Evolutionary conservation across 2,329 filamentous ascomycete genomes (phyloP).

Genomic region (Beauveria pseudobassiana): DNA sequence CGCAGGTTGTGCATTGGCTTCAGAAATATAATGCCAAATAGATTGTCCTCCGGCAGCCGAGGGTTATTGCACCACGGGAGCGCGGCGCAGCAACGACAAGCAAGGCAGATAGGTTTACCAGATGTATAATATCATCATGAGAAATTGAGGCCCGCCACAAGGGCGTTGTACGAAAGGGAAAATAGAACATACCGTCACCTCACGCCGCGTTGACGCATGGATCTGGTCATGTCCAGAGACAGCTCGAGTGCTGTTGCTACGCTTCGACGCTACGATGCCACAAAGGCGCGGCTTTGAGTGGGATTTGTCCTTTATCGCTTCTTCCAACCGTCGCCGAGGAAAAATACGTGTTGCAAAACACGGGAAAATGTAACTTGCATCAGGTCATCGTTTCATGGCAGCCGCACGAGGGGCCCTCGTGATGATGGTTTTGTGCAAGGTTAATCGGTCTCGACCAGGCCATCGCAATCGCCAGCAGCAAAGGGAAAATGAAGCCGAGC

Average conservation of each 20-base stretch:
- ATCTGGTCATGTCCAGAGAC: not conserved
- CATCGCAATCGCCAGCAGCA: constrained; percentile 44
- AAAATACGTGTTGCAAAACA: not conserved
- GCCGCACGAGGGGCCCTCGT: constrained; percentile 58
- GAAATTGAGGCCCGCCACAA: not conserved
- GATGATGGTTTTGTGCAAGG: constrained; percentile 62
- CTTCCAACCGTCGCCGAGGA: not conserved
- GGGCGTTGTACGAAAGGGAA: not conserved
- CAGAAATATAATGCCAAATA: constrained; percentile 3
- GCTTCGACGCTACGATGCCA: not conserved
- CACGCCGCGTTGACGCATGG: not conserved
- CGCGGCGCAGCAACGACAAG: constrained; percentile 18
- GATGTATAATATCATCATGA: constrained; percentile 32
- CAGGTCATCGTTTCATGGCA: constrained; percentile 62
- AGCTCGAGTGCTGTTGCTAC: not conserved
- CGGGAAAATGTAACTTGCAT: constrained; percentile 49
- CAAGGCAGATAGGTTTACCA: constrained; percentile 34
- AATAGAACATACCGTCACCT: constrained; percentile 8
- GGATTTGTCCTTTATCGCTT: not conserved
- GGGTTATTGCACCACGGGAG: constrained; percentile 19
- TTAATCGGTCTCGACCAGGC: constrained; percentile 49
- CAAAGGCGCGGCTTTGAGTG: not conserved
- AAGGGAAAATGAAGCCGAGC: constrained; percentile 23
- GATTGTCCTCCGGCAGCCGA: constrained; percentile 21
- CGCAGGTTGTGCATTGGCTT: not conserved